Evolutionary conservation across 345 rosid genomes (phyloP).

Genomic region (Orychophragmus violaceus): DNA sequence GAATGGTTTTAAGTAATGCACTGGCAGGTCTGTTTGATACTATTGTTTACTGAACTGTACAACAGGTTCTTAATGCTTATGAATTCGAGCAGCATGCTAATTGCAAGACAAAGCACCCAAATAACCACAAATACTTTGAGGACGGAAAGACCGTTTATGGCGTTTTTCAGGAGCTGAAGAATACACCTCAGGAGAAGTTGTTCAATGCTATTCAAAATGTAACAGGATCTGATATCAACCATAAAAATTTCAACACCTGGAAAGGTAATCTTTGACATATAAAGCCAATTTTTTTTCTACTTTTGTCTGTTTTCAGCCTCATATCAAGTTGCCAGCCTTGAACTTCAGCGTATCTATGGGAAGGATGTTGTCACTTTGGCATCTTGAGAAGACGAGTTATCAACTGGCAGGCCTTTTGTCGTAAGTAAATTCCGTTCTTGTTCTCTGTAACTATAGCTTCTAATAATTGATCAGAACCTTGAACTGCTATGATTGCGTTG

Average conservation of each 20-base stretch:
- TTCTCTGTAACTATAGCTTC: slow-evolving; percentile 5
- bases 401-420: slow-evolving; percentile 6
- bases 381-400: slow-evolving; percentile 24
- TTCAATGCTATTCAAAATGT: slow-evolving; percentile 72
- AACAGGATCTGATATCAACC: slow-evolving; percentile 77
- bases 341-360: slow-evolving; percentile 83
- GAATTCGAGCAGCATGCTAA: slow-evolving; percentile 91
- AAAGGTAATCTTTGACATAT: slow-evolving; percentile 65
- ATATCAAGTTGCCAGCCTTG: slow-evolving; percentile 76
- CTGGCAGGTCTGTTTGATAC: neutral
- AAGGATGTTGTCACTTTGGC: slow-evolving; percentile 41
- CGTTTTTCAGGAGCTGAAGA: slow-evolving; percentile 80
- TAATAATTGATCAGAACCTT: slow-evolving; percentile 6
- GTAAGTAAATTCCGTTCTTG: slow-evolving; percentile 4
- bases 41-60: slow-evolving; percentile 18
- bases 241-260: slow-evolving; percentile 79
- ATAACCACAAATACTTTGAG: slow-evolving; percentile 86
- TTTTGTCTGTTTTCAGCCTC: slow-evolving; percentile 49
- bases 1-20: slow-evolving; percentile 2
- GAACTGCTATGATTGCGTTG: slow-evolving; percentile 1
- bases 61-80: slow-evolving; percentile 76
- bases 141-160: slow-evolving; percentile 94
- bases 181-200: slow-evolving; percentile 68
- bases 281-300: slow-evolving; percentile 2
- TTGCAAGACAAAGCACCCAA: slow-evolving; percentile 93